Percentiles rank a stretch among this genome's conserved stretches.
These are phyloP conservation scores for Steccherinum ochraceum DNA, from an alignment of 768 basidiomycete species.

Conservation along the genomic window DNA sequence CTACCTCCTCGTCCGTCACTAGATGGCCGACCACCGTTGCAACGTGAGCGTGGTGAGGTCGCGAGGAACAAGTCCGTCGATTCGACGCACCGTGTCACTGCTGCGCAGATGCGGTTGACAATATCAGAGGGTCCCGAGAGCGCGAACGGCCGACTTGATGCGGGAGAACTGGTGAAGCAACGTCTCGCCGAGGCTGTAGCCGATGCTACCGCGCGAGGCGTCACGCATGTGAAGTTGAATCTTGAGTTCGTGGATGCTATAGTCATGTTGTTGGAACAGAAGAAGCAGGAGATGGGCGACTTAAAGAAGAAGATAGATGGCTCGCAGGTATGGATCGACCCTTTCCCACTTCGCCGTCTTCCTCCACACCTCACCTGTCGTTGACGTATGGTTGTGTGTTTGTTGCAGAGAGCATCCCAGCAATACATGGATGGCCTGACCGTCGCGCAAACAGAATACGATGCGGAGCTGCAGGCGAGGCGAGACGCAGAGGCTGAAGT, in stretches of 20 bases:
- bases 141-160: conserved; percentile 24
- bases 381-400: not conserved
- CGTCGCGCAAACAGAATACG: conserved; percentile 92
- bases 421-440: conserved; percentile 89
- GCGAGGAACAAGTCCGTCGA: not conserved
- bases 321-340: conserved; percentile 76
- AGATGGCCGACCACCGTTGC: not conserved
- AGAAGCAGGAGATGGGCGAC: conserved; percentile 50
- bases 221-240: conserved; percentile 63
- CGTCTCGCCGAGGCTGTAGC: conserved; percentile 57
- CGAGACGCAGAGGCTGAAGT: conserved; percentile 93
- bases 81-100: conserved; percentile 30
- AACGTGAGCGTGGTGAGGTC: conserved; percentile 6
- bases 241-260: conserved; percentile 67
- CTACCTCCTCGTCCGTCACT: conserved; percentile 1
- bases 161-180: conserved; percentile 38
- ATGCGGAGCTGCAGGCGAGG: conserved; percentile 80
- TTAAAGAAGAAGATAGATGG: conserved; percentile 79
- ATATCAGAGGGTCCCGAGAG: not conserved
- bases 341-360: not conserved
- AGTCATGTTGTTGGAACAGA: conserved; percentile 56
- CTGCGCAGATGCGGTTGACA: conserved; percentile 31
- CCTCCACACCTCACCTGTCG: not conserved
- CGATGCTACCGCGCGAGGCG: conserved; percentile 53
- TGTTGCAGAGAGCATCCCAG: conserved; percentile 73